These are phyloP conservation scores for Passalora sequoiae DNA, from an alignment of 2,329 filamentous ascomycete species.

Conservation along the genomic window DNA sequence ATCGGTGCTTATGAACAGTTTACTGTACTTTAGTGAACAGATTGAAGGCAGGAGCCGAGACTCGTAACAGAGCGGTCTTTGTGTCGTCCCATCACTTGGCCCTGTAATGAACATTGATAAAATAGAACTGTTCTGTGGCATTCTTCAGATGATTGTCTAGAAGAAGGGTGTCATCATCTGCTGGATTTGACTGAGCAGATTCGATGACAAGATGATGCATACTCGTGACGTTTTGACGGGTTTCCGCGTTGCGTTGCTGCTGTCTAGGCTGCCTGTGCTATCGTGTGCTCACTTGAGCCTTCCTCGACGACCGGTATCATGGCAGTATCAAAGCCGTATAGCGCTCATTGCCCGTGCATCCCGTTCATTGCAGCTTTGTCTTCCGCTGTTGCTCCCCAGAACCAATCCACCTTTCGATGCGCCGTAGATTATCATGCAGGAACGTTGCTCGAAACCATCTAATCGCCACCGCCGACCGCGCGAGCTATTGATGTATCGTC, in stretches of 20 bases:
- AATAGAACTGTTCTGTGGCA: too few relatives aligned
- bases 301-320: constrained; percentile 5
- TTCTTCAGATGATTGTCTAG: too few relatives aligned
- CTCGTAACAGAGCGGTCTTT: too few relatives aligned
- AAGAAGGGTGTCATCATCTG: too few relatives aligned
- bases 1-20: too few relatives aligned
- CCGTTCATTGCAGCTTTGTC: constrained; percentile 1
- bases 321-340: constrained; percentile 1
- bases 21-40: too few relatives aligned
- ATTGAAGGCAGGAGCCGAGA: too few relatives aligned
- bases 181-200: too few relatives aligned
- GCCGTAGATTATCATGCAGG: constrained; percentile 13
- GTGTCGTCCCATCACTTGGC: too few relatives aligned
- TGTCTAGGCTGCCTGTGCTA: constrained; percentile 6
- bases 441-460: constrained; percentile 11
- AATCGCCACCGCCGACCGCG: constrained; percentile 25
- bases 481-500: constrained; percentile 17
- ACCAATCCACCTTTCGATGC: constrained; percentile 4
- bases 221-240: constrained; percentile 2
- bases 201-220: background rate
- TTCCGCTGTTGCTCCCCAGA: constrained; percentile 2
- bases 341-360: background rate
- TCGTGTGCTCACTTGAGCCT: constrained; percentile 1
- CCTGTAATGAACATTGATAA: too few relatives aligned
- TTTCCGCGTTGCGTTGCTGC: constrained; percentile 4